Base-by-base conservation (phyloP, 257 asterid genomes). In the Thymus mandschuricus region DNA sequence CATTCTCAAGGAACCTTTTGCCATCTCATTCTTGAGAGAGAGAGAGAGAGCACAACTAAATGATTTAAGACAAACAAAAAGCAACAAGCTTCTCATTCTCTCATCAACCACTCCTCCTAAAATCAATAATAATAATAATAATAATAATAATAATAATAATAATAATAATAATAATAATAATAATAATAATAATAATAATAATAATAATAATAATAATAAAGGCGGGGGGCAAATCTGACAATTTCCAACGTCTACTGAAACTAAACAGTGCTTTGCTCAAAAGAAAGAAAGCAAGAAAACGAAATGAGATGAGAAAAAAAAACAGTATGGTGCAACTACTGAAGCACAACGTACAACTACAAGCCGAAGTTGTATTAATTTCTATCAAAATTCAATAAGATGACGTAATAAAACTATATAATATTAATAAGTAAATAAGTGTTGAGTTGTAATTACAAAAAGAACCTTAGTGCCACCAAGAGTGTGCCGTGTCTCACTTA, bases 181-280 rank as follows among this genome's bases (percentile, higher is more conserved):
- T 0, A 43, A 43, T 43, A 43, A 9, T 3, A 43, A 43, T 43
- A 6, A 6, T 43, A 43, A 43, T 43, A 43, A 6, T 43, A 43
- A 43, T 43, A 43, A 44, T 56, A 9, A 35, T 56, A 1, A 10
- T 63, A 11, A 13, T 21, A 21, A 27, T 6, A 11, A 60, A 60
- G 35, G 49, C 0, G 44, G 4, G 45, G 72, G 58, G 27, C 30
- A 30, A 38, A 54, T 45, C 78, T 76, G 86, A 81, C 86, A 81
- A 63, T 9, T 64, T 60, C 13, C 81, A 75, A 78, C 83, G 83
- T 68, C 77, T 59, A 68, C 81, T 68, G 83, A 5, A 63, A 21
- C 44, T 41, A 68, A 81, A 78, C 75, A 78, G 69, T 76, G 10
- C 5, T 62, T 55, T 35, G 57, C 45, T 59, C 54, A 50, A 61